Percentiles rank a stretch among this genome's conserved stretches.
Evolutionary conservation across 2,329 filamentous ascomycete genomes (phyloP).

Genomic region (Fusarium aywerte): DNA sequence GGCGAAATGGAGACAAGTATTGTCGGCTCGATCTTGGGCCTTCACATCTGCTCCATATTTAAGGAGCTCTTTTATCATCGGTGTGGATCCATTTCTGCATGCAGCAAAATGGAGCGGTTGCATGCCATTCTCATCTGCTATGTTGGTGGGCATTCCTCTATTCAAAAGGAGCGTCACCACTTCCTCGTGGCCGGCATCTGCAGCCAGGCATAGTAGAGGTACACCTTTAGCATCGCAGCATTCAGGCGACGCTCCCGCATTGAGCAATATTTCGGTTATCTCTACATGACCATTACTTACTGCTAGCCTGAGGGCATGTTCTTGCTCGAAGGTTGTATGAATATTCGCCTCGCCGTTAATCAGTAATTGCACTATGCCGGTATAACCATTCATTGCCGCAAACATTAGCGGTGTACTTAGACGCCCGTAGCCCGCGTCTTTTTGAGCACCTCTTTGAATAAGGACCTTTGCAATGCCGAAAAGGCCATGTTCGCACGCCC

Average conservation of each 20-base stretch:
- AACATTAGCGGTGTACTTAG: fast-evolving
- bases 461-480: fast-evolving
- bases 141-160: fast-evolving
- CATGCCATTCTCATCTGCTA: fast-evolving
- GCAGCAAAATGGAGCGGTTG: neutral
- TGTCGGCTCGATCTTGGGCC: fast-evolving
- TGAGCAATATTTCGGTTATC: fast-evolving
- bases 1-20: fast-evolving
- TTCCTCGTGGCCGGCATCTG: fast-evolving
- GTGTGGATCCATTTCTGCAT: fast-evolving
- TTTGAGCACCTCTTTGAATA: fast-evolving
- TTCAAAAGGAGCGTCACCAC: fast-evolving
- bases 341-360: fast-evolving
- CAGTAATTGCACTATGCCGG: fast-evolving
- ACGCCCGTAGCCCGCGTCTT: fast-evolving
- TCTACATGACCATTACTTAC: fast-evolving
- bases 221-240: fast-evolving
- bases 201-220: fast-evolving
- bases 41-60: neutral
- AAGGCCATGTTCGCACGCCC: neutral
- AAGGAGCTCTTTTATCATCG: fast-evolving
- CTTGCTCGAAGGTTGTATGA: fast-evolving
- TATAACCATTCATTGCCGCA: fast-evolving
- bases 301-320: fast-evolving
- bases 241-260: fast-evolving